A percentile compares a stretch with the other conserved stretches of the same genome.
Conservation (phyloP, 2,329 filamentous ascomycete species). For the Cordyceps farinosa region DNA sequence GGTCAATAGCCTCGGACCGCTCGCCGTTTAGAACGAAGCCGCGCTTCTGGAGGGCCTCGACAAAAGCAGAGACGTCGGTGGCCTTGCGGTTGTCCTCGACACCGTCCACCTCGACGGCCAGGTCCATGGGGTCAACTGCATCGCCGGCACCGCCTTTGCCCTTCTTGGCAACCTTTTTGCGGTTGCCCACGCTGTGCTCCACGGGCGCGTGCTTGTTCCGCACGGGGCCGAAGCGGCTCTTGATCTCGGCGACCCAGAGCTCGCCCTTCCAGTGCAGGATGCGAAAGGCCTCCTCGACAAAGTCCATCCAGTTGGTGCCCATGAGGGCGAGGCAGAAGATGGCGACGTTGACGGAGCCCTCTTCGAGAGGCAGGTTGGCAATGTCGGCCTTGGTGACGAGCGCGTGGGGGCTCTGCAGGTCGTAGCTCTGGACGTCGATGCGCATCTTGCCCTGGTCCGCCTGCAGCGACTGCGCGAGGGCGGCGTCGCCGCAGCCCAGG, state of each 20-base stretch:
- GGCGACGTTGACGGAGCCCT: conserved; percentile 76
- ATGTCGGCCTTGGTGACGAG: conserved; percentile 89
- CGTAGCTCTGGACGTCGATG: conserved; percentile 77
- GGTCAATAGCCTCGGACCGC: conserved; percentile 62
- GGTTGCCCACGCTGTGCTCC: conserved; percentile 68
- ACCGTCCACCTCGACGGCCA: conserved; percentile 70
- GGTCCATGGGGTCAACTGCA: conserved; percentile 50
- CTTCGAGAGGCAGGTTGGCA: conserved; percentile 70
- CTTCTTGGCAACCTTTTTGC: conserved; percentile 53
- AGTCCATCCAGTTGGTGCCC: conserved; percentile 98
- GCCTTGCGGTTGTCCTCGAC: conserved; percentile 61
- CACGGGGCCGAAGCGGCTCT: conserved; percentile 69
- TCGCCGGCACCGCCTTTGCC: conserved; percentile 46
- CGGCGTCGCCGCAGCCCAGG: conserved; percentile 88
- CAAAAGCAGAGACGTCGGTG: conserved; percentile 83
- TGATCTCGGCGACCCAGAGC: conserved; percentile 96
- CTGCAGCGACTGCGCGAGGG: conserved; percentile 67
- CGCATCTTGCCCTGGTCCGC: conserved; percentile 62
- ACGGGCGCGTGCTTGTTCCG: conserved; percentile 43
- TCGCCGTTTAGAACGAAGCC: conserved; percentile 80
- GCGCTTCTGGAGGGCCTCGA: conserved; percentile 73
- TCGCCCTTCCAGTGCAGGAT: conserved; percentile 91
- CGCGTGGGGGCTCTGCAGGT: conserved; percentile 72
- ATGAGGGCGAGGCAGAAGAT: conserved; percentile 96
- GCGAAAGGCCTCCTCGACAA: conserved; percentile 93